Percentiles rank a stretch among this genome's conserved stretches.
phyloP scores from a whole-genome alignment of 768 basidiomycete genomes.

The Tricholoma flavovirens region DNA sequence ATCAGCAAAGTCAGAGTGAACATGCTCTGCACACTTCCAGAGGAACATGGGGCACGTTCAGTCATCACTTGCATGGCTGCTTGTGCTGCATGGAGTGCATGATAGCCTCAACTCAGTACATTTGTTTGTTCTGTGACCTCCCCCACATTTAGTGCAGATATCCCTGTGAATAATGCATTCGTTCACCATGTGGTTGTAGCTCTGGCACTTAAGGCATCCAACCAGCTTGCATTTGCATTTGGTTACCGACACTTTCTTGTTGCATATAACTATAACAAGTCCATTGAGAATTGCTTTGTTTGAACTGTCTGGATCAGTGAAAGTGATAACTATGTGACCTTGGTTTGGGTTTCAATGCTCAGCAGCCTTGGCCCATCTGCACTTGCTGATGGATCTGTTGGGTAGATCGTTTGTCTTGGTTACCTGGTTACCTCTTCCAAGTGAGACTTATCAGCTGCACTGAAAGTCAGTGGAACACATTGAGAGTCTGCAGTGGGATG shows the following conservation, averaged over 20 bases:
- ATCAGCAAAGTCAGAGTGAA: no score
- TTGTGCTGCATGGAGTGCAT: no score
- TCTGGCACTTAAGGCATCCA: no score
- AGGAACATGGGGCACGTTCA: neutral
- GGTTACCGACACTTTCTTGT: neutral
- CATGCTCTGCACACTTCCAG: neutral
- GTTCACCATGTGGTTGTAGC: neutral
- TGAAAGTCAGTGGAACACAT: neutral
- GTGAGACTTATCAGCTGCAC: neutral
- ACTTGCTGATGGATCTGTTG: neutral
- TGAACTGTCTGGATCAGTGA: neutral
- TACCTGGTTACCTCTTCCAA: neutral
- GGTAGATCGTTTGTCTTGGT: neutral
- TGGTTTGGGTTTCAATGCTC: neutral
- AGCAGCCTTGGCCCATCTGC: neutral
- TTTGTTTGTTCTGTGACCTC: neutral
- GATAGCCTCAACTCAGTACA: neutral
- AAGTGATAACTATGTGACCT: neutral
- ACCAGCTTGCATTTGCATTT: no score
- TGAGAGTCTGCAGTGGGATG: neutral
- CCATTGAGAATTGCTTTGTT: neutral
- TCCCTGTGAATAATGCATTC: neutral
- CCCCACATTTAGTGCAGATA: no score
- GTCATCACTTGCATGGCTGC: no score
- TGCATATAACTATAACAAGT: neutral